These are phyloP conservation scores for Nymphaea thermarum DNA, from an alignment of 164 flowering plant genomes.

Conservation along the genomic window DNA sequence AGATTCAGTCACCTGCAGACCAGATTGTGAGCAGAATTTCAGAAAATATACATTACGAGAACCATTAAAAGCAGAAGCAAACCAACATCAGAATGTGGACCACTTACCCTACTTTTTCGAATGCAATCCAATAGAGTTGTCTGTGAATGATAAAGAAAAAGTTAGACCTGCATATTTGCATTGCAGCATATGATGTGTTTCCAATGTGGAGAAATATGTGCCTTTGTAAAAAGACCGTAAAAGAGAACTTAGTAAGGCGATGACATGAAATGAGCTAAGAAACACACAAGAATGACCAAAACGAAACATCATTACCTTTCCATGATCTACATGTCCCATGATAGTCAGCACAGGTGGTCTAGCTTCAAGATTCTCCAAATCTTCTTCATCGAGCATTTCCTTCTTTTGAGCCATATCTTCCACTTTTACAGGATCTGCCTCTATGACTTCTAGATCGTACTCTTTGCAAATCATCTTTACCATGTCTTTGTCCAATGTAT, in stretches of 20 bases:
- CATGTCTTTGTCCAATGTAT: slow-evolving; percentile 60
- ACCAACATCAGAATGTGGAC: background rate
- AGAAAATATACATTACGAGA: background rate
- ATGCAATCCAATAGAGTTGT: slow-evolving; percentile 89
- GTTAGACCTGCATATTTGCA: background rate
- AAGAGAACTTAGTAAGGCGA: background rate
- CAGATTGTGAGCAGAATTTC: background rate
- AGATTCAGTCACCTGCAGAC: slow-evolving; percentile 71
- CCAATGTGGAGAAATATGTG: background rate
- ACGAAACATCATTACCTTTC: slow-evolving; percentile 42
- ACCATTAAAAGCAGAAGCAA: background rate
- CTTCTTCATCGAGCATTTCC: slow-evolving; percentile 77
- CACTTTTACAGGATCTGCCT: slow-evolving; percentile 51
- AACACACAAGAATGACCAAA: too few relatives aligned
- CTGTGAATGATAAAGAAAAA: slow-evolving; percentile 36
- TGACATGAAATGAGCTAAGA: too few relatives aligned
- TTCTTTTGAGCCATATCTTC: slow-evolving; percentile 87
- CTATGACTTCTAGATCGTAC: slow-evolving; percentile 75
- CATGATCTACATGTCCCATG: slow-evolving; percentile 99
- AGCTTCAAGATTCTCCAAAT: slow-evolving; percentile 66
- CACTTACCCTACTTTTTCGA: slow-evolving; percentile 79
- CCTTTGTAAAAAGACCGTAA: background rate
- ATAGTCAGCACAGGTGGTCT: slow-evolving; percentile 93
- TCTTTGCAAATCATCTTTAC: slow-evolving; percentile 82
- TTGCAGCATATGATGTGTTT: too few relatives aligned